These are phyloP conservation scores for Flaveria floridana DNA, from an alignment of 140 eudicot genomes.

Conservation along the genomic window DNA sequence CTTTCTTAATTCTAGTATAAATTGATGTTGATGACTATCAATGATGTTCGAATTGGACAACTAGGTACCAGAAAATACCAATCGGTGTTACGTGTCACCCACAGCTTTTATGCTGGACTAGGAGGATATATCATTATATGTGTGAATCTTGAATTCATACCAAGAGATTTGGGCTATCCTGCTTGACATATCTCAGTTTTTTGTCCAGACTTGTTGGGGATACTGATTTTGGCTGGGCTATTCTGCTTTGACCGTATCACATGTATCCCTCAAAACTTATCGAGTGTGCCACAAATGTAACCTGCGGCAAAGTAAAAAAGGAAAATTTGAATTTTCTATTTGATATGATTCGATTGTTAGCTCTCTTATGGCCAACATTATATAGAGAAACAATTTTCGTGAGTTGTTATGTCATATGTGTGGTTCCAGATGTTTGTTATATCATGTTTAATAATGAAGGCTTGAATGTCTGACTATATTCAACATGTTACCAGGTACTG, in stretches of 20 bases:
- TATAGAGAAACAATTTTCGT: neutral
- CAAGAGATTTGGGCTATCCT: neutral
- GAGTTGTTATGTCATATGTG: neutral
- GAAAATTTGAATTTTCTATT: neutral
- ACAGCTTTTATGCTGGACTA: neutral
- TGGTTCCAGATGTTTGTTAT: neutral
- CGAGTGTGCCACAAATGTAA: neutral
- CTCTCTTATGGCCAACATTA: neutral
- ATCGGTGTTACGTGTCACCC: too few species aligned
- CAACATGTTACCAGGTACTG: constrained; percentile 54
- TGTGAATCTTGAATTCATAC: constrained; percentile 12
- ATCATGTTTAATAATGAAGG: neutral
- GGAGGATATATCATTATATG: neutral
- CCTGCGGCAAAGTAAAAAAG: neutral
- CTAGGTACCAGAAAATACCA: too few species aligned
- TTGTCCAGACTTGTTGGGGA: too few species aligned
- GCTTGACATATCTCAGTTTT: too few species aligned
- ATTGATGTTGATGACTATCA: neutral
- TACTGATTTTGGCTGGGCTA: neutral
- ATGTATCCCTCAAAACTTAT: neutral
- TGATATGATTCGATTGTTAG: neutral
- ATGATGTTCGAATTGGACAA: too few species aligned
- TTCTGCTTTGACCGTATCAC: neutral
- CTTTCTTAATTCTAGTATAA: constrained; percentile 1
- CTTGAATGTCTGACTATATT: neutral